Percentiles rank a stretch among this genome's conserved stretches.
These are phyloP conservation scores for Nigrospora oryzae DNA, from an alignment of 2,329 filamentous ascomycete species.

Conservation along the genomic window DNA sequence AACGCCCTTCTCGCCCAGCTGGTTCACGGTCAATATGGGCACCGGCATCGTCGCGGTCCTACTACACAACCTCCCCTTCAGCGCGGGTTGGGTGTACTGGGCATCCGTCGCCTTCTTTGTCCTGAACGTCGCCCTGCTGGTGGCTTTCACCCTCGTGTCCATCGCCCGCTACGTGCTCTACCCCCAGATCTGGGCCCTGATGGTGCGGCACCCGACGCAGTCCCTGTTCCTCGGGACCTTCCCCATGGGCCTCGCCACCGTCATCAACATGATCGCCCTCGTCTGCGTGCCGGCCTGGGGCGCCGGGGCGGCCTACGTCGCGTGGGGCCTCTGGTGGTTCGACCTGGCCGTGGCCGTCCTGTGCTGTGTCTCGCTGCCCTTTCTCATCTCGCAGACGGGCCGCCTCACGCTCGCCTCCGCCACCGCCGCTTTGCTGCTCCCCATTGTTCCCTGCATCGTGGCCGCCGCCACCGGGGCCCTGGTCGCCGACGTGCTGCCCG, in stretches of 20 bases:
- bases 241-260: slow-evolving; percentile 53
- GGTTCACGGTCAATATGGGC: slow-evolving; percentile 46
- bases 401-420: neutral
- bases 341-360: slow-evolving; percentile 27
- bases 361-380: slow-evolving; percentile 37
- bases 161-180: slow-evolving; percentile 50
- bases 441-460: slow-evolving; percentile 54
- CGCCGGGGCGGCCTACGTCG: slow-evolving; percentile 35
- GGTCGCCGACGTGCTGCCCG: slow-evolving; percentile 50
- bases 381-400: slow-evolving; percentile 31
- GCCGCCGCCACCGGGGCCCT: slow-evolving; percentile 56
- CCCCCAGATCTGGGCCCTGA: slow-evolving; percentile 50
- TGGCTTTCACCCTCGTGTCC: slow-evolving; percentile 38
- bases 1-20: neutral
- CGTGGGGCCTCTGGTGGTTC: slow-evolving; percentile 46
- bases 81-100: slow-evolving; percentile 43
- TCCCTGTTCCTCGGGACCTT: slow-evolving; percentile 55
- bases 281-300: slow-evolving; percentile 51
- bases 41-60: slow-evolving; percentile 55
- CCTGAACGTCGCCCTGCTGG: slow-evolving; percentile 47
- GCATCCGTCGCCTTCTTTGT: slow-evolving; percentile 46
- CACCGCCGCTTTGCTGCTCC: slow-evolving; percentile 38
- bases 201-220: slow-evolving; percentile 54
- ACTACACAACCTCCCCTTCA: slow-evolving; percentile 49
- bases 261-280: slow-evolving; percentile 50